Evolutionary conservation across 2,329 filamentous ascomycete genomes (phyloP).

Genomic region (Fusarium xyrophilum): DNA sequence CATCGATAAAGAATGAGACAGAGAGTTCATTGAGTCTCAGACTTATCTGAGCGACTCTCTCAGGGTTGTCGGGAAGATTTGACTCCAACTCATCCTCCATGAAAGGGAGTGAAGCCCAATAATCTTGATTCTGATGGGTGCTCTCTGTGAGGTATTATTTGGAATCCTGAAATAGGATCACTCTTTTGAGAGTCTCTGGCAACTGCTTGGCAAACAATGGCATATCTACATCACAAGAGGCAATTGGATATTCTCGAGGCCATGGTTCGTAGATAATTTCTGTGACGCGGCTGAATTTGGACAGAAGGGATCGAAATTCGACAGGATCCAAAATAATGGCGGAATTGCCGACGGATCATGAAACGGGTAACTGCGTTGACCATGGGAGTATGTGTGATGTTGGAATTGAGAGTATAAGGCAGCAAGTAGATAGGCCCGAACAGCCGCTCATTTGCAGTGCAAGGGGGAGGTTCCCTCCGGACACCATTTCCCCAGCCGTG

Average conservation of each 20-base stretch:
- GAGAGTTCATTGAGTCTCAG: not conserved
- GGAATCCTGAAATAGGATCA: not conserved
- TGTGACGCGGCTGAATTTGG: not conserved
- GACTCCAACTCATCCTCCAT: not conserved
- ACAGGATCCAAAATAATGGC: not conserved
- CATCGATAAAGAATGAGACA: not conserved
- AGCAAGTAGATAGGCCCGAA: not conserved
- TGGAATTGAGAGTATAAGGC: not conserved
- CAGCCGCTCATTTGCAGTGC: not conserved
- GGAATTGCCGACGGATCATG: conserved; percentile 9
- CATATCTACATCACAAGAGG: too few species aligned
- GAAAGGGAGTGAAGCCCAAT: not conserved
- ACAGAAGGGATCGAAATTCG: not conserved
- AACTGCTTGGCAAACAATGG: not conserved
- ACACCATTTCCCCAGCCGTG: not conserved
- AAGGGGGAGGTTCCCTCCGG: not conserved
- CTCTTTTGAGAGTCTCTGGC: not conserved
- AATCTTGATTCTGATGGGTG: not conserved
- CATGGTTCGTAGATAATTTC: not conserved
- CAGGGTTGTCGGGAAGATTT: not conserved
- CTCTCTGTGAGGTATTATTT: not conserved
- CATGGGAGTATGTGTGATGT: not conserved
- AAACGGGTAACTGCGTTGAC: not conserved
- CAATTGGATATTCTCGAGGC: not conserved
- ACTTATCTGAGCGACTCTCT: not conserved